A percentile compares a stretch with the other conserved stretches of the same genome.
These are phyloP conservation scores for Pseudogymnoascus sp. DNA, from an alignment of 2,329 filamentous ascomycete genomes.

Conservation along the genomic window DNA sequence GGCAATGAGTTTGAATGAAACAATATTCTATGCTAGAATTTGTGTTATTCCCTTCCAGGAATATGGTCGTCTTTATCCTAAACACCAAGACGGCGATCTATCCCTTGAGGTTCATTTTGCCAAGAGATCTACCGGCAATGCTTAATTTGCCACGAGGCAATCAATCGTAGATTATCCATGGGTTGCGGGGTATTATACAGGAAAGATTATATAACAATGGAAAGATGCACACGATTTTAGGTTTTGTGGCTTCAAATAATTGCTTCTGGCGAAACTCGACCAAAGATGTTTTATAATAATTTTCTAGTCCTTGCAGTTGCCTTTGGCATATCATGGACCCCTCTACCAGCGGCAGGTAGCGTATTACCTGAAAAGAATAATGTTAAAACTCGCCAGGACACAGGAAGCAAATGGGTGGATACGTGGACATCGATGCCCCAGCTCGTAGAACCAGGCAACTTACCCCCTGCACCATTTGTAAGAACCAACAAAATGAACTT, in stretches of 20 bases:
- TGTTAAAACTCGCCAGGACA: conserved; percentile 10
- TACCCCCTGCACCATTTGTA: conserved; percentile 55
- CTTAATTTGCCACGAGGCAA: neutral
- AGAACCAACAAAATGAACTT: conserved; percentile 19
- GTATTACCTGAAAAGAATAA: neutral
- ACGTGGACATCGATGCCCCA: conserved; percentile 63
- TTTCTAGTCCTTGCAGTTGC: neutral
- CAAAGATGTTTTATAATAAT: neutral
- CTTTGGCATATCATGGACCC: neutral
- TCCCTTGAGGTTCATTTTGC: neutral
- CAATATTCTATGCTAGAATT: neutral
- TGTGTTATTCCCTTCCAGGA: neutral
- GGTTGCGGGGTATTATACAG: neutral
- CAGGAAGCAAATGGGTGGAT: conserved; percentile 51
- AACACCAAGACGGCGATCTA: neutral
- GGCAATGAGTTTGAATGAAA: neutral
- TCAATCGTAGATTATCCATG: neutral
- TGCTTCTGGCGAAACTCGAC: neutral
- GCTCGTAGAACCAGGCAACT: conserved; percentile 53
- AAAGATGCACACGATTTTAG: neutral
- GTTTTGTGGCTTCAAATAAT: neutral
- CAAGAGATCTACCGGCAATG: neutral
- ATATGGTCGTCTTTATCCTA: neutral
- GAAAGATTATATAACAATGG: neutral
- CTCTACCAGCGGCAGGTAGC: neutral